Conservation (phyloP, 164 flowering plant species). For the Aristolochia californica region DNA sequence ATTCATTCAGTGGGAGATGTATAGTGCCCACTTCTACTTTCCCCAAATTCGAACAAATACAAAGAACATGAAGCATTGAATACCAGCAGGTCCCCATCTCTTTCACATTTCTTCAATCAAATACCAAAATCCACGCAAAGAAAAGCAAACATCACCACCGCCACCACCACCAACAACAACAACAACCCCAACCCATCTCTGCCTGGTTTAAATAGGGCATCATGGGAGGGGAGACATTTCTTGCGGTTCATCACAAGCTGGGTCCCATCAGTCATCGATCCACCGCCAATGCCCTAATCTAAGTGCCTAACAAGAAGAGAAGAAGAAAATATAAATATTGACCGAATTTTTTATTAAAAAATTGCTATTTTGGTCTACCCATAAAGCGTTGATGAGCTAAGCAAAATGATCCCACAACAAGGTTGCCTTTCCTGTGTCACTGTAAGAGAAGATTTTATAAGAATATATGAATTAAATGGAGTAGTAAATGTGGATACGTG, state of each 20-base stretch:
- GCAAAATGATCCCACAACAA: too few relatives aligned
- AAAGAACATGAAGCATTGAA: background rate
- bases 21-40: background rate
- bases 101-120: slow-evolving; percentile 2
- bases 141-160: background rate
- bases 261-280: background rate
- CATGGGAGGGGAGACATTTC: slow-evolving; percentile 13
- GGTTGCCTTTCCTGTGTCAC: slow-evolving; percentile 1
- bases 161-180: slow-evolving; percentile 4
- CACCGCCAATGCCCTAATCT: too few relatives aligned
- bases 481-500: slow-evolving; percentile 9
- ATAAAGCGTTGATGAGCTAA: too few relatives aligned
- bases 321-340: too few relatives aligned
- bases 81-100: slow-evolving; percentile 1
- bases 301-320: too few relatives aligned
- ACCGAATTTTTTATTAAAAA: too few relatives aligned
- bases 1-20: too few relatives aligned
- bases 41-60: background rate
- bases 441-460: background rate
- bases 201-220: background rate
- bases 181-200: background rate
- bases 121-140: slow-evolving; percentile 2
- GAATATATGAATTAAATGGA: background rate
- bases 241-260: slow-evolving; percentile 4
- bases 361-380: too few relatives aligned